Base-by-base conservation (phyloP, 305 asterid species). In the Solanum hybrid region DNA sequence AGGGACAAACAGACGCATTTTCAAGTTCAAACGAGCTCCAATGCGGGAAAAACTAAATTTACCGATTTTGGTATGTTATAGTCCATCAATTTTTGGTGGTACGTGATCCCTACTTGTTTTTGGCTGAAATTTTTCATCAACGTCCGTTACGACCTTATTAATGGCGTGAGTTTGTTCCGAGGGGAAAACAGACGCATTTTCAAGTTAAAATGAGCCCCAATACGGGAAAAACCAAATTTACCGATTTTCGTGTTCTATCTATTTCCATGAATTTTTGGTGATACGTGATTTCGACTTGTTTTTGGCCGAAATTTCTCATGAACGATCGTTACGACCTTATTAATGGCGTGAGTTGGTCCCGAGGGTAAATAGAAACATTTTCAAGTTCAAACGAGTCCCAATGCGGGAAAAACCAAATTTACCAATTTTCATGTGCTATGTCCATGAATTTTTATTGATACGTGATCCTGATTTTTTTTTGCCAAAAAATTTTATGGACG, bases 211-310 rank as follows among this genome's bases (percentile, higher is more conserved):
- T 0, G 67, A 51, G 1, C 9, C 9, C 9, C 9, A 51, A 51
- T 5, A 16, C 3, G 3, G 8, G 0, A 51, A 51, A 51, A 2
- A 51, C 8, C 0, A 51, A 5, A 5, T 16, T 51, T 51, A 16
- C 0, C n/a, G 0, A 51, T 51, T 51, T 16, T 51, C 8, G 4
- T 5, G 4, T 42, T 1, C 5, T 40, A 40, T 2, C 0, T 51
- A n/a, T n/a, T n/a, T n/a, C 67, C 3, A 51, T 42, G 67, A 0
- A 16, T 16, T 51, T 51, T 51, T 16, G 64, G 9, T 5, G n/a
- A 5, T 51, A 51, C 64, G 9, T 51, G n/a, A 51, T 51, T 16
- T 0, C 0, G n/a, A 42, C 1, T 42, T 42, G 1, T 4, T 11
- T 40, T 12, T 42, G 0, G 7, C 7, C 5, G 2, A 42, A 42